Evolutionary conservation across 2,329 filamentous ascomycete genomes (phyloP).

Genomic region (Botrytis squamosa): DNA sequence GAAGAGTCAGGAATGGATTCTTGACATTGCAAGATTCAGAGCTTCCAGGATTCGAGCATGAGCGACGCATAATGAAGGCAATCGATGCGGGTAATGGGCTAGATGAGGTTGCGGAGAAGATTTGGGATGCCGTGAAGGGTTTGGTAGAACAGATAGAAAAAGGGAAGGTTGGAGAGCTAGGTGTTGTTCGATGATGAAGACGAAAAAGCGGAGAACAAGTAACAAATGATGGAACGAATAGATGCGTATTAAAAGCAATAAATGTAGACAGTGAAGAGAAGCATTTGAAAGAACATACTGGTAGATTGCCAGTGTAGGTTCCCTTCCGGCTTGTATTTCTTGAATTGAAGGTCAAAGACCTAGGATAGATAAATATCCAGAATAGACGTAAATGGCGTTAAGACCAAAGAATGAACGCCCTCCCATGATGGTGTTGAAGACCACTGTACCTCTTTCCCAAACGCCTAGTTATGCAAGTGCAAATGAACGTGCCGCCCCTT

Average conservation of each 20-base stretch:
- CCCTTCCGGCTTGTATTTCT: neutral
- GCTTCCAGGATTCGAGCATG: constrained; percentile 43
- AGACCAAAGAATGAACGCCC: constrained; percentile 38
- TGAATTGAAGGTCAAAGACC: neutral
- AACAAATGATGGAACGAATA: neutral
- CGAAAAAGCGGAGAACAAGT: neutral
- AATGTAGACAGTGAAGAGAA: neutral
- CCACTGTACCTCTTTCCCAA: constrained; percentile 31
- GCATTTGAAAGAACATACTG: neutral
- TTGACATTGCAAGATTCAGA: constrained; percentile 47
- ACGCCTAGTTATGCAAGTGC: constrained; percentile 30
- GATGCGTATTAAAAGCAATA: neutral
- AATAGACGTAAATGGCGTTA: constrained; percentile 36
- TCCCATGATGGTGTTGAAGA: constrained; percentile 39
- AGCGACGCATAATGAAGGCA: constrained; percentile 52
- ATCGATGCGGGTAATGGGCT: constrained; percentile 54
- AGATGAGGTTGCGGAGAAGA: constrained; percentile 55
- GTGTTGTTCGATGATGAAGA: neutral
- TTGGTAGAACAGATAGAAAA: constrained; percentile 49
- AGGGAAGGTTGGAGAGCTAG: constrained; percentile 35
- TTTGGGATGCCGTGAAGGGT: constrained; percentile 41
- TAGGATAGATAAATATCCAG: constrained; percentile 19
- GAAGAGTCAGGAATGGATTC: constrained; percentile 73
- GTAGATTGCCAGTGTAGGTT: neutral
- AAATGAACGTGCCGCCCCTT: constrained; percentile 12